phyloP scores from a whole-genome alignment of 1,284 basidiomycete species.

The Puccinia polysora region DNA sequence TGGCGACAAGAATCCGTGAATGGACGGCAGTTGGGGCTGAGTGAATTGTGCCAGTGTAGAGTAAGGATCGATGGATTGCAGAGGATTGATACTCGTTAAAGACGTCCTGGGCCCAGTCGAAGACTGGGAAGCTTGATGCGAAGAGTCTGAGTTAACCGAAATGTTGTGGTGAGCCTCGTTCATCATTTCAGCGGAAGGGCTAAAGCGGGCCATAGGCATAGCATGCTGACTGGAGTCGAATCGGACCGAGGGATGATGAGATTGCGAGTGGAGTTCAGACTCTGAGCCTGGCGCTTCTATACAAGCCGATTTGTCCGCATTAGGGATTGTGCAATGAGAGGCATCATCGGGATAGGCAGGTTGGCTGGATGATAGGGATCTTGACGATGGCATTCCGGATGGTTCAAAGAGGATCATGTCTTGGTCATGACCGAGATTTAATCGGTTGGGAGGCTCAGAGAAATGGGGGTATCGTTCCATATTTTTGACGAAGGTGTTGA shows the following conservation, averaged over 20 bases:
- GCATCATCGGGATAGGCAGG: conserved; percentile 6
- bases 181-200: background rate
- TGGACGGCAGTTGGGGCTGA: conserved; percentile 23
- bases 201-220: background rate
- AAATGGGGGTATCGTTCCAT: conserved; percentile 12
- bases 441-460: background rate
- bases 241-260: background rate
- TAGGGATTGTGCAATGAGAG: background rate
- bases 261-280: background rate
- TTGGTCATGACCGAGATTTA: conserved; percentile 4
- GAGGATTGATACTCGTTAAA: background rate
- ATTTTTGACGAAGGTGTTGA: conserved; percentile 7
- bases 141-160: conserved; percentile 1
- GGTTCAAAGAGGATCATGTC: conserved; percentile 1
- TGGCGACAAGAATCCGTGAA: conserved; percentile 19
- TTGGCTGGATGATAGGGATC: conserved; percentile 3
- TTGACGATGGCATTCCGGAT: background rate
- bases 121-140: conserved; percentile 11
- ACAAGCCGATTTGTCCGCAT: background rate
- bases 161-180: background rate
- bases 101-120: background rate
- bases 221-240: background rate
- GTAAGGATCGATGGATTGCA: conserved; percentile 5
- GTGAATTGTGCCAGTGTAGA: background rate
- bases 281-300: background rate